These are phyloP conservation scores for Xylaria sp. DNA, from an alignment of 2,329 filamentous ascomycete genomes.

Conservation along the genomic window DNA sequence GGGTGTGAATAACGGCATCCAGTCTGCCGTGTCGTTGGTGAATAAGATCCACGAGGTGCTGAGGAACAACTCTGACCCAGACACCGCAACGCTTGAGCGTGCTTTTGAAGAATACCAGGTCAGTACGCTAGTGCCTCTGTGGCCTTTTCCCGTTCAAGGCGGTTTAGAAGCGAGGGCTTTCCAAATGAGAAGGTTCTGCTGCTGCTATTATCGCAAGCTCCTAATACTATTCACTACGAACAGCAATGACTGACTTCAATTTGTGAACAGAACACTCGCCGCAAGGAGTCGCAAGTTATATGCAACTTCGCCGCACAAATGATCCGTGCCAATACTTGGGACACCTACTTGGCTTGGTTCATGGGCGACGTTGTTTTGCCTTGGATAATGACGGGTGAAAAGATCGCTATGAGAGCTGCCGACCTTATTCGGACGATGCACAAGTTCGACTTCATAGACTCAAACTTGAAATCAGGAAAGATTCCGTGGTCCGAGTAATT, in stretches of 20 bases:
- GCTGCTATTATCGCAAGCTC: neutral
- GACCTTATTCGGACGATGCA: constrained; percentile 15
- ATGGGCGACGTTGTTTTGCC: constrained; percentile 30
- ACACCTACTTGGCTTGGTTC: constrained; percentile 33
- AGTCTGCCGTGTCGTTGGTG: constrained; percentile 30
- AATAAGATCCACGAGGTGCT: constrained; percentile 32
- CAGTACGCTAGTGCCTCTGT: neutral
- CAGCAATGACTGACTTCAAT: neutral
- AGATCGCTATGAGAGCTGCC: constrained; percentile 4
- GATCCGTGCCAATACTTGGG: constrained; percentile 35
- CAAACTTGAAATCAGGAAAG: constrained; percentile 28
- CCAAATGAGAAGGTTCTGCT: neutral
- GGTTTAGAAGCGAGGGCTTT: neutral
- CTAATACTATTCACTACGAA: neutral
- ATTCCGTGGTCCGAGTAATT: constrained; percentile 28
- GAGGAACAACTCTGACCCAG: constrained; percentile 1
- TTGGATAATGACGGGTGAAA: constrained; percentile 20
- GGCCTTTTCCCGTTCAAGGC: neutral
- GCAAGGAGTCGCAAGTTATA: constrained; percentile 25
- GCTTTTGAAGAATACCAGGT: constrained; percentile 35
- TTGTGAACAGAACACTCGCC: constrained; percentile 17
- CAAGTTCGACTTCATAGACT: constrained; percentile 32
- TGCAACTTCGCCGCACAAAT: constrained; percentile 23
- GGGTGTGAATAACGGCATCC: constrained; percentile 36
- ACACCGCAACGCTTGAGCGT: constrained; percentile 12